Percentiles rank a stretch among this genome's conserved stretches.
Evolutionary conservation across 2,329 filamentous ascomycete species (phyloP).

Genomic region (Trichoderma pleuroti): DNA sequence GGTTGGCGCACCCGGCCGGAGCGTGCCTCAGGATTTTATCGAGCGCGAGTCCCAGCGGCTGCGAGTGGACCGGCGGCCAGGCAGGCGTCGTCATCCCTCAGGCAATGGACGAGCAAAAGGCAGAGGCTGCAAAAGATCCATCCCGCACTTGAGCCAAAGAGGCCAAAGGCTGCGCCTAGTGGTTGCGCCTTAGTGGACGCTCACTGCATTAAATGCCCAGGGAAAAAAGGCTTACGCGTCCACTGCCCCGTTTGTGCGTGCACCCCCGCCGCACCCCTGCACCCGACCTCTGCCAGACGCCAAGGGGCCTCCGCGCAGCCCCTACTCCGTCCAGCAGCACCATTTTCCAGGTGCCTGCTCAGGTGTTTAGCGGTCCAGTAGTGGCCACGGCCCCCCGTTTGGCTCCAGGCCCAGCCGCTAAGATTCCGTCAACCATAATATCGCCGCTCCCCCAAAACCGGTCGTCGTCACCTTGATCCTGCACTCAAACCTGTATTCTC

Average conservation of each 20-base stretch:
- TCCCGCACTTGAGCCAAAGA: slow-evolving; percentile 6
- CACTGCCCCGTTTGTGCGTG: slow-evolving; percentile 24
- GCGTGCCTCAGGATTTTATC: not conserved
- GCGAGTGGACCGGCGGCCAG: not conserved
- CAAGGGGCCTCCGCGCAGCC: slow-evolving; percentile 17
- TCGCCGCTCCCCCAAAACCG: slow-evolving; percentile 13
- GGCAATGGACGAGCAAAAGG: slow-evolving; percentile 19
- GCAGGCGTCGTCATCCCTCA: slow-evolving; percentile 32
- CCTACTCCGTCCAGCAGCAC: too few relatives aligned
- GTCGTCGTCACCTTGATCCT: slow-evolving; percentile 7
- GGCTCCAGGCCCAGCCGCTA: slow-evolving; percentile 17
- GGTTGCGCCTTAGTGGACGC: slow-evolving; percentile 12
- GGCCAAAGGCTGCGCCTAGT: slow-evolving; percentile 13
- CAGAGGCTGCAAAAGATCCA: slow-evolving; percentile 16
- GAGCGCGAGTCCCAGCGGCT: not conserved
- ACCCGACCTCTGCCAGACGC: slow-evolving; percentile 13
- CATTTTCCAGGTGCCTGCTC: not conserved
- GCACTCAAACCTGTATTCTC: slow-evolving; percentile 23
- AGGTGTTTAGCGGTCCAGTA: not conserved
- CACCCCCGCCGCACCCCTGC: slow-evolving; percentile 22
- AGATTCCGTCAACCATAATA: slow-evolving; percentile 33
- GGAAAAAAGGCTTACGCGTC: slow-evolving; percentile 30
- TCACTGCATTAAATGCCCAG: slow-evolving; percentile 12
- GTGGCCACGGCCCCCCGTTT: not conserved
- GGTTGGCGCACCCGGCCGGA: slow-evolving; percentile 12